These are phyloP conservation scores for Tricholoma sp. DNA, from an alignment of 768 basidiomycete species.

Conservation along the genomic window DNA sequence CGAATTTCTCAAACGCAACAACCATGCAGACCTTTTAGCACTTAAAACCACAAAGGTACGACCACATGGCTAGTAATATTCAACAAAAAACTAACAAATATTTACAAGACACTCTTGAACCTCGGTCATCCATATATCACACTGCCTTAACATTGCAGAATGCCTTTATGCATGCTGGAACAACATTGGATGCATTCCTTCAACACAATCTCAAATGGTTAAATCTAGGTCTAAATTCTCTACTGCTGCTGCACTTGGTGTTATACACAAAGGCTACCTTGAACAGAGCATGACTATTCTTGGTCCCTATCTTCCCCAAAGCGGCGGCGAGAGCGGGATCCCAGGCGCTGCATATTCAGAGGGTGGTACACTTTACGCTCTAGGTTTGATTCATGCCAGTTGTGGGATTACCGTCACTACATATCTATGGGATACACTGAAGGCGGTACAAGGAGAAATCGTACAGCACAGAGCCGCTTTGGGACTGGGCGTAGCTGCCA, in stretches of 20 bases:
- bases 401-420: conserved; percentile 73
- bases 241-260: conserved; percentile 93
- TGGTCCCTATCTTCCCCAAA: conserved; percentile 87
- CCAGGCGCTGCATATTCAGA: conserved; percentile 85
- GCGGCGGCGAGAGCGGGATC: conserved; percentile 69
- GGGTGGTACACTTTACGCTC: conserved; percentile 89
- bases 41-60: conserved; percentile 87
- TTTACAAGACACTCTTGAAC: conserved; percentile 77
- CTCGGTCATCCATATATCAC: conserved; percentile 95
- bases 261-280: conserved; percentile 96
- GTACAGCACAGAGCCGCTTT: conserved; percentile 97
- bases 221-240: conserved; percentile 95
- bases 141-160: conserved; percentile 95
- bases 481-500: conserved; percentile 92
- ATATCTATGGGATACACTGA: conserved; percentile 78
- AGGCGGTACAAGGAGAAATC: conserved; percentile 72
- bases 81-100: conserved; percentile 1
- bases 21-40: conserved; percentile 87
- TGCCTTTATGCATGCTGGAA: conserved; percentile 98
- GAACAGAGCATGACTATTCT: conserved; percentile 90
- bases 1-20: conserved; percentile 93
- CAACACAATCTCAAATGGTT: conserved; percentile 98
- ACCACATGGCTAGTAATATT: background rate
- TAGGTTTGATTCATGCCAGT: conserved; percentile 92
- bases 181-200: conserved; percentile 89